Percentiles rank a stretch among this genome's conserved stretches.
Conservation (phyloP, 2,329 filamentous ascomycete genomes). For the Pyrenochaeta sp. region DNA sequence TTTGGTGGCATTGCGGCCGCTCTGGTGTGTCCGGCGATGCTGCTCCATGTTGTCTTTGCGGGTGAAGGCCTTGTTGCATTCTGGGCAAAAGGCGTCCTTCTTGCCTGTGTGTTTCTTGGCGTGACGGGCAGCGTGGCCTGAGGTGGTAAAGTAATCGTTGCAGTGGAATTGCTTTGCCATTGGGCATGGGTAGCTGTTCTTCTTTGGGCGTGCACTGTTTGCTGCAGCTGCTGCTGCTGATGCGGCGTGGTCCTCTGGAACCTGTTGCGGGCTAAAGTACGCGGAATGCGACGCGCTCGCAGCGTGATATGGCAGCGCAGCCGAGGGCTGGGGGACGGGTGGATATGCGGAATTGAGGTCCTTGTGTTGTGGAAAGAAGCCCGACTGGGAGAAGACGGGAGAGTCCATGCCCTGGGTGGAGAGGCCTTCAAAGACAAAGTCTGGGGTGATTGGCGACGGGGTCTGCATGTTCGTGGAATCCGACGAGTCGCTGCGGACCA, state of each 20-base stretch:
- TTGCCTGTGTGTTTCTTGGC: conserved; percentile 85
- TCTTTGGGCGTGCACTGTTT: conserved; percentile 55
- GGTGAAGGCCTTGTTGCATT: conserved; percentile 82
- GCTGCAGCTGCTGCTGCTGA: conserved; percentile 49
- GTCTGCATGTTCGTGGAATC: conserved; percentile 55
- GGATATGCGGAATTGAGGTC: conserved; percentile 35
- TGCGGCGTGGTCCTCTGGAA: conserved; percentile 16
- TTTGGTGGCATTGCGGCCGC: conserved; percentile 54
- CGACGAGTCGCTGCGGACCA: conserved; percentile 57
- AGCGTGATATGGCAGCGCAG: conserved; percentile 34
- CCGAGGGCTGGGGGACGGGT: conserved; percentile 31
- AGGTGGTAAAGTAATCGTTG: conserved; percentile 83
- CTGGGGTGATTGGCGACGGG: conserved; percentile 59
- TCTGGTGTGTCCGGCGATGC: conserved; percentile 78
- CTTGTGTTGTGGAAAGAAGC: conserved; percentile 41
- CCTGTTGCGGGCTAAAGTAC: conserved; percentile 29
- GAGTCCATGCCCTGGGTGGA: conserved; percentile 30
- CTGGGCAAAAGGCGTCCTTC: conserved; percentile 75
- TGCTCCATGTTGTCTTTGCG: conserved; percentile 90
- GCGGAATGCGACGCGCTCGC: conserved; percentile 19
- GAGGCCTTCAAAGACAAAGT: conserved; percentile 41
- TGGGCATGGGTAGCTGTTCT: conserved; percentile 79
- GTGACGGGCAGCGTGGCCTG: conserved; percentile 83
- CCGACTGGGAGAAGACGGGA: conserved; percentile 36
- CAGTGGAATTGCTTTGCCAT: conserved; percentile 76